Evolutionary conservation across 805 yeast species (phyloP).

Genomic region (Candida maltosa): DNA sequence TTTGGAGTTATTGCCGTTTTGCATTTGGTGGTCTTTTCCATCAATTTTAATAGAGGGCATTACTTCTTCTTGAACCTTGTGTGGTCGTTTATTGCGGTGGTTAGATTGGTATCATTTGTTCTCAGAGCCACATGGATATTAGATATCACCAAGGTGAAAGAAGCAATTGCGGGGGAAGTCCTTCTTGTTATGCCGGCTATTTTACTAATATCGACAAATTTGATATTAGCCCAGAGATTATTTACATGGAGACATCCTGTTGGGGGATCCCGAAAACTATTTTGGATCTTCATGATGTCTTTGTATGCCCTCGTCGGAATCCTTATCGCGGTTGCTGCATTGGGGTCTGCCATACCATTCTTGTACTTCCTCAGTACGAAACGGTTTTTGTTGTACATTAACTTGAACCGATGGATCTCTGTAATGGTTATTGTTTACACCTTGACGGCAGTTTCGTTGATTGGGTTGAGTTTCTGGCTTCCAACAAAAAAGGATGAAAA

Average conservation of each 20-base stretch:
- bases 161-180: slow-evolving; percentile 57
- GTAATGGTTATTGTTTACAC: slow-evolving; percentile 43
- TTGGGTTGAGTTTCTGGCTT: slow-evolving; percentile 48
- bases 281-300: slow-evolving; percentile 48
- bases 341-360: slow-evolving; percentile 61
- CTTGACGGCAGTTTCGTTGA: slow-evolving; percentile 47
- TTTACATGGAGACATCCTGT: slow-evolving; percentile 78
- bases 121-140: slow-evolving; percentile 57
- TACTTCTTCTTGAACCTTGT: slow-evolving; percentile 52
- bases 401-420: slow-evolving; percentile 26
- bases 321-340: slow-evolving; percentile 59
- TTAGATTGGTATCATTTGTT: slow-evolving; percentile 57
- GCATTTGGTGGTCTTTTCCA: slow-evolving; percentile 44
- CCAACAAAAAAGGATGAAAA: slow-evolving; percentile 51
- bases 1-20: slow-evolving; percentile 46
- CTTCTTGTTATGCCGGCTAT: slow-evolving; percentile 55
- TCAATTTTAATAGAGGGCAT: slow-evolving; percentile 55
- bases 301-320: slow-evolving; percentile 53
- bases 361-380: slow-evolving; percentile 46
- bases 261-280: slow-evolving; percentile 50
- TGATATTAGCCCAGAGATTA: slow-evolving; percentile 66
- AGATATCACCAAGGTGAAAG: slow-evolving; percentile 38
- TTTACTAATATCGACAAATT: slow-evolving; percentile 52
- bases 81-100: slow-evolving; percentile 46
- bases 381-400: slow-evolving; percentile 18